Evolutionary conservation across 2,329 filamentous ascomycete genomes (phyloP).

Genomic region (Aspergillus novofumigatus): DNA sequence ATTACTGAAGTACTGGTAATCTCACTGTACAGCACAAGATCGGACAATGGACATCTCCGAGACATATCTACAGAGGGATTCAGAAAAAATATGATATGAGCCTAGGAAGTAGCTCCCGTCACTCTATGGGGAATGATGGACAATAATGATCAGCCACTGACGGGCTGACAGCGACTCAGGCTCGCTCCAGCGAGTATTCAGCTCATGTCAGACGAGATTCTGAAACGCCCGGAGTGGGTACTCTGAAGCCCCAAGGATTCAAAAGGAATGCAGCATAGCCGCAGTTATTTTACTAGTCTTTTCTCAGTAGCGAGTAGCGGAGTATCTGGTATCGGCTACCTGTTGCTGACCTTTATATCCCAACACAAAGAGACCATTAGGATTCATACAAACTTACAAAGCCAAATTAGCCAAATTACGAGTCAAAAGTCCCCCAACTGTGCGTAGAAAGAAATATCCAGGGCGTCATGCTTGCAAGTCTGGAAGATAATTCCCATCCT

Average conservation of each 20-base stretch:
- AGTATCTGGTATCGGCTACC: not conserved
- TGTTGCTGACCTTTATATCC: not conserved
- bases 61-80: not conserved
- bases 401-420: not conserved
- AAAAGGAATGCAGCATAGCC: constrained; percentile 8
- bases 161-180: too few relatives aligned
- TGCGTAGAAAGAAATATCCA: not conserved
- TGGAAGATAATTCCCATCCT: not conserved
- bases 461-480: not conserved
- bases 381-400: not conserved
- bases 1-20: too few relatives aligned
- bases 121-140: not conserved
- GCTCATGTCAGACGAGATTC: constrained; percentile 6
- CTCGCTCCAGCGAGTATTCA: not conserved
- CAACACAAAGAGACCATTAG: not conserved
- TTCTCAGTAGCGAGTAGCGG: not conserved
- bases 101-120: not conserved
- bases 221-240: constrained; percentile 18
- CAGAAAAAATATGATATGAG: not conserved
- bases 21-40: not conserved
- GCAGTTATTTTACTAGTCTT: not conserved
- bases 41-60: not conserved
- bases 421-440: not conserved
- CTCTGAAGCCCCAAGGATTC: constrained; percentile 3
- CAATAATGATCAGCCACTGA: too few relatives aligned